phyloP scores from a whole-genome alignment of 1,284 basidiomycete species.

The Meripilus lineatus region DNA sequence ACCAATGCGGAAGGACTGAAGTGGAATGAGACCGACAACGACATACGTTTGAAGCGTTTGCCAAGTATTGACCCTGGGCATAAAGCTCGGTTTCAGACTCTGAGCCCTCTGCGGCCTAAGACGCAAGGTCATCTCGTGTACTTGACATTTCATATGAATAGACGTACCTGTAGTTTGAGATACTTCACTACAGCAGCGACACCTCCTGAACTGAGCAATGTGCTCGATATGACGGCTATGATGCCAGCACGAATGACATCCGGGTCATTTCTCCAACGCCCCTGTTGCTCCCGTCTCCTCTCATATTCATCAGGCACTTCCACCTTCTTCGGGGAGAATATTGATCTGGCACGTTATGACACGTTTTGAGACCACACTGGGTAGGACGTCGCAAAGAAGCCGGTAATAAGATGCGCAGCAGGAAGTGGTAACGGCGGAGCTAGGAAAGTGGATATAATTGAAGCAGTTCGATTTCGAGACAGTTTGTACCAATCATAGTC shows the following conservation, averaged over 20 bases:
- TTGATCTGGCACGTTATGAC: constrained; percentile 23
- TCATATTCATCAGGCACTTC: constrained; percentile 15
- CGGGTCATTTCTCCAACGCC: constrained; percentile 68
- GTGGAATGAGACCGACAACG: constrained; percentile 46
- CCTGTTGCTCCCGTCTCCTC: constrained; percentile 21
- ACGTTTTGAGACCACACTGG: constrained; percentile 29
- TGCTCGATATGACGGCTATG: constrained; percentile 52
- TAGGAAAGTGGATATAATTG: no score
- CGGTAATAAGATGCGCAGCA: constrained; percentile 23
- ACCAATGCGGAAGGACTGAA: constrained; percentile 2
- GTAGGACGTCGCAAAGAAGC: constrained; percentile 25
- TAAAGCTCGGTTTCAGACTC: constrained; percentile 38
- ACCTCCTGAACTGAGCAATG: constrained; percentile 42
- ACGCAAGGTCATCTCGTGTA: no score
- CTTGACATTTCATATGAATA: no score
- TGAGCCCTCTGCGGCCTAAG: constrained; percentile 54
- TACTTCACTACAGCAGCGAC: no score
- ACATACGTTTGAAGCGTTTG: constrained; percentile 73
- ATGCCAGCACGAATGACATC: constrained; percentile 73
- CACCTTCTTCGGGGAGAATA: constrained; percentile 15
- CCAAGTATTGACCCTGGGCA: constrained; percentile 43
- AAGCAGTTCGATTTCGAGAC: no score
- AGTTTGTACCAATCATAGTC: no score
- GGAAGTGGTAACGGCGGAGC: constrained; percentile 19
- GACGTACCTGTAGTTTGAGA: no score